Evolutionary conservation across 2,329 filamentous ascomycete genomes (phyloP).

Genomic region (Dendrostoma leiphaemia): DNA sequence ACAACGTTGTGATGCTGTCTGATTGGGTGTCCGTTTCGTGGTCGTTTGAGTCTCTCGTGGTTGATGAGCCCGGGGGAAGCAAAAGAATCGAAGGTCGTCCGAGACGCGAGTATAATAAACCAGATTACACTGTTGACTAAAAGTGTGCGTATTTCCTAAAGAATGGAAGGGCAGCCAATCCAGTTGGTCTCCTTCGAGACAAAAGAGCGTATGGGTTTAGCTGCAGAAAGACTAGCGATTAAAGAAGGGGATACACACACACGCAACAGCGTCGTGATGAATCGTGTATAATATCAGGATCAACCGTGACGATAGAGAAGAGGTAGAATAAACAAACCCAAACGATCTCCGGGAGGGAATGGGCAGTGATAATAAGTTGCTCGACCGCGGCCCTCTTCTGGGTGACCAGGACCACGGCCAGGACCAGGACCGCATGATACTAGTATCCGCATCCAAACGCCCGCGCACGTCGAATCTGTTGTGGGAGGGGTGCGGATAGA

Average conservation of each 20-base stretch:
- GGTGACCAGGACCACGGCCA: constrained; percentile 21
- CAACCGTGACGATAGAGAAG: constrained; percentile 23
- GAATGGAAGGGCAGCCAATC: constrained; percentile 59
- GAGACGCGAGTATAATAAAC: constrained; percentile 28
- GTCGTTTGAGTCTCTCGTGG: neutral
- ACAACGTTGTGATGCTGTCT: neutral
- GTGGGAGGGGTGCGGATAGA: constrained; percentile 29
- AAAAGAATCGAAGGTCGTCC: constrained; percentile 9
- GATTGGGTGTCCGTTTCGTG: neutral
- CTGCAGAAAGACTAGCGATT: constrained; percentile 32
- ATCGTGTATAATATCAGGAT: constrained; percentile 19
- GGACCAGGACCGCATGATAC: constrained; percentile 27
- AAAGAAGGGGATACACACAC: constrained; percentile 30
- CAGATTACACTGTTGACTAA: constrained; percentile 35
- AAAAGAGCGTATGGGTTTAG: constrained; percentile 40
- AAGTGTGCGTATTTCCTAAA: constrained; percentile 36
- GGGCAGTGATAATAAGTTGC: constrained; percentile 21
- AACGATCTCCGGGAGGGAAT: constrained; percentile 23
- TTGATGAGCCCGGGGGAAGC: neutral
- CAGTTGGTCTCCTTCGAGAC: constrained; percentile 45
- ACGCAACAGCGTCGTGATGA: constrained; percentile 26
- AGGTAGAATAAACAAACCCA: constrained; percentile 27
- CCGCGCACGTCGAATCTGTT: constrained; percentile 33
- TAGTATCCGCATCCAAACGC: too few relatives aligned
- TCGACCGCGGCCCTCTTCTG: constrained; percentile 5